Evolutionary conservation across 2,329 filamentous ascomycete species (phyloP), one percentile per base, ranked within the genome.

Genomic region (Aschersonia sp.): DNA sequence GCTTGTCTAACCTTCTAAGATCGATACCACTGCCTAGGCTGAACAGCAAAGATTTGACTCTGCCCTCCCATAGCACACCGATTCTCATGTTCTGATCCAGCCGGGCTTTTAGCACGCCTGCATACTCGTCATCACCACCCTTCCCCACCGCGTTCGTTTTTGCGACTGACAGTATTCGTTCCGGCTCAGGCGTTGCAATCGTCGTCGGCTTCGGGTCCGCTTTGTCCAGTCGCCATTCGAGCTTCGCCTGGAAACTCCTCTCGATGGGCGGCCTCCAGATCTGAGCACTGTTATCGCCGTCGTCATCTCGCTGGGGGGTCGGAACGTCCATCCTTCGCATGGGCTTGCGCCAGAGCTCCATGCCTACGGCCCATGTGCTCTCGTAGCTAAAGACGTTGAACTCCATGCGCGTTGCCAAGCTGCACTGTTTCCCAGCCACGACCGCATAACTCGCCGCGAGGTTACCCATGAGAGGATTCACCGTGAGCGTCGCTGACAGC

Each of bases 311-410:
- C 9, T 39, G 9, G 35, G 63, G 62, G 1, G 59, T 60, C 6
- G 65, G 64, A 5, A 68, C 55, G 30, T 56, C 63, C 60, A 42
- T 66, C 14, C 68, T 64, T 51, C 55, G 49, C 12, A 66, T 62
- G 22, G 70, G 71, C 57, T 79, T 83, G 58, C 86, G 81, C 90
- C 92, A 98, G 42, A 97, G 70, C 68, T 98, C 92, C 68, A 87
- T 86, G 11, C 92, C 92, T 30, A 97, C 76, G 30, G 88, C 83
- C 72, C 95, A 83, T 50, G 92, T 85, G 60, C 87, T 95, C 69
- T 98, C 92, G 69, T 96, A 98, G 61, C 87, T 95, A 67, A 96
- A 97, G 45, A 96, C 85, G 59, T 98, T 98, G 67, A 98, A 98
- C 60, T 94, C 88, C 67, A 97, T 90, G 45, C 85, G 81, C 29